Evolutionary conservation across 371 early-diverging fungal species (phyloP).

Genomic region (Mortierella sp.): DNA sequence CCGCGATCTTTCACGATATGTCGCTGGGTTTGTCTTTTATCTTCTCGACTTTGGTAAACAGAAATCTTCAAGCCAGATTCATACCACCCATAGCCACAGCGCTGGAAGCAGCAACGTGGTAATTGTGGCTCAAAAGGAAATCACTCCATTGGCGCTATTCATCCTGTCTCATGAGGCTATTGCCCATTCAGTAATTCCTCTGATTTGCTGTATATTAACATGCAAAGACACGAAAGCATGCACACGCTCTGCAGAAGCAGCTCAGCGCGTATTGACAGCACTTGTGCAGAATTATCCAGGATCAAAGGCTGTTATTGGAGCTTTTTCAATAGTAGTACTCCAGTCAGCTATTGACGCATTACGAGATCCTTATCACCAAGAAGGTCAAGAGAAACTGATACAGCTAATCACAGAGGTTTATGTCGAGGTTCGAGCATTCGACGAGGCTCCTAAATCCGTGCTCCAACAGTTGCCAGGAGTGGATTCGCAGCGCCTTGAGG

Average conservation of each 20-base stretch:
- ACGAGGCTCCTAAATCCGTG: conserved; percentile 52
- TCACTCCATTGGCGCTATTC: conserved; percentile 42
- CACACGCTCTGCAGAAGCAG: conserved; percentile 42
- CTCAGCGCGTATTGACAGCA: conserved; percentile 36
- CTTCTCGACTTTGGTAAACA: conserved; percentile 31
- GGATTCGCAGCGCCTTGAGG: conserved; percentile 43
- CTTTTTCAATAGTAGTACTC: conserved; percentile 52
- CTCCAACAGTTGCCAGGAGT: conserved; percentile 58
- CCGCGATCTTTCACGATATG: conserved; percentile 61
- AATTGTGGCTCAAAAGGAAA: conserved; percentile 23
- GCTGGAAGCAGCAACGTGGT: not conserved
- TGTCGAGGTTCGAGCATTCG: conserved; percentile 51
- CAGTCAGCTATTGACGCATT: conserved; percentile 59
- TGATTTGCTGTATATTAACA: conserved; percentile 51
- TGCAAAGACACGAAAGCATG: conserved; percentile 59
- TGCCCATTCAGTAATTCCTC: conserved; percentile 30
- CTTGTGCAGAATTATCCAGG: conserved; percentile 41
- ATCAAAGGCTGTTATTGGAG: conserved; percentile 38
- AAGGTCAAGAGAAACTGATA: conserved; percentile 61
- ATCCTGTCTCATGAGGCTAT: conserved; percentile 41
- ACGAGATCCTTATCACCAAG: conserved; percentile 67
- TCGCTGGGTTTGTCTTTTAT: conserved; percentile 52
- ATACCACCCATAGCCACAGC: not conserved
- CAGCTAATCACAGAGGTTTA: conserved; percentile 63
- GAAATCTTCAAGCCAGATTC: not conserved